A percentile compares a stretch with the other conserved stretches of the same genome.
Conservation (phyloP, 2,329 filamentous ascomycete genomes). For the Xylaria sp. region DNA sequence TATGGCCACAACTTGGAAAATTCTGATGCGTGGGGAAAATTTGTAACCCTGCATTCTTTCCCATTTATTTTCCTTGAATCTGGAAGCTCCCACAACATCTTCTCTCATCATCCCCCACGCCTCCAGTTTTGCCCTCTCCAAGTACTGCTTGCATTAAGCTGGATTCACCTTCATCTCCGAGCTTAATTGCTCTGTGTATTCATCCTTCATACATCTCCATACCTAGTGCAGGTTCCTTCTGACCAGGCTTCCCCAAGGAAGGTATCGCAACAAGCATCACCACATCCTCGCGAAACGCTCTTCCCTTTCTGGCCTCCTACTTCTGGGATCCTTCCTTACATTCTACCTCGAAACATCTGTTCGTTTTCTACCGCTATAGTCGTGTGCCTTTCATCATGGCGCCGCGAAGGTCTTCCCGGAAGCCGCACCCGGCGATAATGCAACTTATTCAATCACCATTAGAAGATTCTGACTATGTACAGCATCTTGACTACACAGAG, state of each 20-base stretch:
- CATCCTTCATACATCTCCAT: not conserved
- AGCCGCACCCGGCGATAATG: not conserved
- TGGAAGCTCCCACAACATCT: slow-evolving; percentile 23
- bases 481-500: not conserved
- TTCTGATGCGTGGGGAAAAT: slow-evolving; percentile 20
- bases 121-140: slow-evolving; percentile 19
- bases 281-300: not conserved
- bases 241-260: not conserved
- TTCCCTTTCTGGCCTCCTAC: not conserved
- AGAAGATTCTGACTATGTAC: not conserved
- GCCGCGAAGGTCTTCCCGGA: not conserved
- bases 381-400: not conserved
- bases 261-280: slow-evolving; percentile 14
- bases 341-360: not conserved
- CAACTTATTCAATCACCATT: no score
- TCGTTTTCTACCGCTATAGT: no score
- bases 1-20: slow-evolving; percentile 22
- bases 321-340: not conserved
- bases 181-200: not conserved
- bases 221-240: slow-evolving; percentile 5
- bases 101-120: slow-evolving; percentile 12
- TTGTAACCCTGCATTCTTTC: slow-evolving; percentile 10
- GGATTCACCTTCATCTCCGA: slow-evolving; percentile 14
- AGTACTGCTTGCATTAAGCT: slow-evolving; percentile 7
- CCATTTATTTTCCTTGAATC: slow-evolving; percentile 9